These are phyloP conservation scores for Exophiala spinifera DNA, from an alignment of 2,329 filamentous ascomycete species.

Conservation along the genomic window DNA sequence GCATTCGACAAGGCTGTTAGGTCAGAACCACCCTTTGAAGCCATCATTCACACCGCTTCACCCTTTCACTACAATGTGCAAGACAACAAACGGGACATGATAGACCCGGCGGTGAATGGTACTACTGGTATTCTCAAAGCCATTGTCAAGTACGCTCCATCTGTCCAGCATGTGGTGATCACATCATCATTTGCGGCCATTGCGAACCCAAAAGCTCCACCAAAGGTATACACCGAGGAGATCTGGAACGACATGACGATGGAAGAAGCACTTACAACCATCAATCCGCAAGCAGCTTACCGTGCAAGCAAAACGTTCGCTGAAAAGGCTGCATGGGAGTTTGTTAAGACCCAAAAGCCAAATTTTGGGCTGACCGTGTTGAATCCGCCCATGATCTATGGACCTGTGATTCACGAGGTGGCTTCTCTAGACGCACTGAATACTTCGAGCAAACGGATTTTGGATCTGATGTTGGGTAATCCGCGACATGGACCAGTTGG, in stretches of 20 bases:
- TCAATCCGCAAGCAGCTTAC: conserved; percentile 45
- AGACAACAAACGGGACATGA: conserved; percentile 58
- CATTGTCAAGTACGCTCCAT: conserved; percentile 58
- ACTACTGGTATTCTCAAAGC: conserved; percentile 61
- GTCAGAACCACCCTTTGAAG: conserved; percentile 58
- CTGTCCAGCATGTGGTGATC: conserved; percentile 70
- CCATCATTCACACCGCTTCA: conserved; percentile 69
- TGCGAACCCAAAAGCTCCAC: conserved; percentile 41
- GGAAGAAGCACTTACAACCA: conserved; percentile 42
- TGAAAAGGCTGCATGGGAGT: conserved; percentile 31
- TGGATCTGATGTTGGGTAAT: conserved; percentile 32
- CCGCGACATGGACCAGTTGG: conserved; percentile 16
- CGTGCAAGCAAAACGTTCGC: conserved; percentile 32
- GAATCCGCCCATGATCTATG: conserved; percentile 47
- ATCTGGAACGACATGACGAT: conserved; percentile 59
- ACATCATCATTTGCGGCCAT: conserved; percentile 69
- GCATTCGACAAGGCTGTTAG: conserved; percentile 42
- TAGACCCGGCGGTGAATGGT: conserved; percentile 60
- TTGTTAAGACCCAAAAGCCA: conserved; percentile 29
- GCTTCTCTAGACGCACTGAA: conserved; percentile 33
- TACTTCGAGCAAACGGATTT: conserved; percentile 37
- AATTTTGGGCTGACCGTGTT: conserved; percentile 41
- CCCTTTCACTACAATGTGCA: conserved; percentile 73
- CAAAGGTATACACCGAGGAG: conserved; percentile 50
- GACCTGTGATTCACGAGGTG: conserved; percentile 34